Percentiles rank a stretch among this genome's conserved stretches.
Evolutionary conservation across 768 basidiomycete genomes (phyloP).

Genomic region (Baorangia bicolor): DNA sequence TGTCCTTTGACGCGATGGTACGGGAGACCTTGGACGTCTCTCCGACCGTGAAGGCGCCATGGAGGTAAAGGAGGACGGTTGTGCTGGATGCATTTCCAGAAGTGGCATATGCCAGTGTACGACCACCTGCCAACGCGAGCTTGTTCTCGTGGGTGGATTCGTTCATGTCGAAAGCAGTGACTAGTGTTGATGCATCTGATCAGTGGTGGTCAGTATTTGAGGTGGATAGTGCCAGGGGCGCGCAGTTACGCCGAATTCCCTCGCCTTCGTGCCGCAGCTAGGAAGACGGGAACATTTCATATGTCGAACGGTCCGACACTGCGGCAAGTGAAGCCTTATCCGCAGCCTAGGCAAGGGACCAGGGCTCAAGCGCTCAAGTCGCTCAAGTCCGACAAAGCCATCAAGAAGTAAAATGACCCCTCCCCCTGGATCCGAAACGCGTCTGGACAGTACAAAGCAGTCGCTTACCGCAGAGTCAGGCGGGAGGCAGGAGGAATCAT

Average conservation of each 20-base stretch:
- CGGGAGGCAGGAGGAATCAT: slow-evolving; percentile 71
- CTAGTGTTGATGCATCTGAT: not conserved
- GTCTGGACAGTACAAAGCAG: slow-evolving; percentile 59
- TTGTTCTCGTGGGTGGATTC: slow-evolving; percentile 8
- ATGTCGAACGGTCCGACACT: not conserved
- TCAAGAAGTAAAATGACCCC: slow-evolving; percentile 17
- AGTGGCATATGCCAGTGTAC: slow-evolving; percentile 54
- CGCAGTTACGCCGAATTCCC: not conserved
- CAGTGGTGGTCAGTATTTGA: not conserved
- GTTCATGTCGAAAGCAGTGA: slow-evolving; percentile 4
- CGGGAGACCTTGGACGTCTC: slow-evolving; percentile 36
- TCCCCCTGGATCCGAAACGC: slow-evolving; percentile 48
- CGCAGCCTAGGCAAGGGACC: too few relatives aligned
- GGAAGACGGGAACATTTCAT: not conserved
- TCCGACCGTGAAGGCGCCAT: slow-evolving; percentile 56
- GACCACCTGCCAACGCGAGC: slow-evolving; percentile 36
- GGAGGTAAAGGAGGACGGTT: slow-evolving; percentile 51
- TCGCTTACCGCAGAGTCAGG: slow-evolving; percentile 63
- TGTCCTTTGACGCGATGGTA: slow-evolving; percentile 37
- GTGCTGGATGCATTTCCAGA: slow-evolving; percentile 49
- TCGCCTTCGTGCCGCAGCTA: not conserved
- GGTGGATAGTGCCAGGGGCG: not conserved
- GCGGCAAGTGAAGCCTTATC: too few relatives aligned
- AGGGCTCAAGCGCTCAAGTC: too few relatives aligned
- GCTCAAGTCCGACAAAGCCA: slow-evolving; percentile 41